Conservation (phyloP, 345 rosid genomes). For the Aethionema arabicum region DNA sequence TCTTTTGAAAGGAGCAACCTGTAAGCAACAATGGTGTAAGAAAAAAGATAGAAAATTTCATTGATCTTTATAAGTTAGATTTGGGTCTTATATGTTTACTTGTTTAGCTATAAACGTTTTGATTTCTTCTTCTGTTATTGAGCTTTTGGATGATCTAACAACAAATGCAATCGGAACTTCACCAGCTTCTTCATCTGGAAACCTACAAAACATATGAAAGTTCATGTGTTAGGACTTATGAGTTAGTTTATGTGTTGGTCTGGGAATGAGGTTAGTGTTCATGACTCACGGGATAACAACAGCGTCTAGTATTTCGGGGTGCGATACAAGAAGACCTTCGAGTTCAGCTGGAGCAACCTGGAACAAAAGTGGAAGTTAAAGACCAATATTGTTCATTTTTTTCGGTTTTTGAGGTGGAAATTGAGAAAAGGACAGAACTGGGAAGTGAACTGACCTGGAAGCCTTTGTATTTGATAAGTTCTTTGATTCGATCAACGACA, state of each 20-base stretch:
- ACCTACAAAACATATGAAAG: slow-evolving; percentile 39
- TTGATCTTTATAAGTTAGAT: background rate
- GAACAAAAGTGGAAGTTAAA: background rate
- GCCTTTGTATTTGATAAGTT: slow-evolving; percentile 90
- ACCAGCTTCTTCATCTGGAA: slow-evolving; percentile 91
- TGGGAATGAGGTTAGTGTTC: background rate
- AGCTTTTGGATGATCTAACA: slow-evolving; percentile 62
- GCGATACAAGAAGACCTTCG: slow-evolving; percentile 92
- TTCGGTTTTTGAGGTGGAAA: background rate
- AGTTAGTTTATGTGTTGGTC: background rate
- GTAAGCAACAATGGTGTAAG: background rate
- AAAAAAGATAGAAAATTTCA: background rate
- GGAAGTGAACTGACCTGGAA: slow-evolving; percentile 60
- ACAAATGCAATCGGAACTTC: slow-evolving; percentile 90
- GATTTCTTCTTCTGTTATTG: slow-evolving; percentile 64
- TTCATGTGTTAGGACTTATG: background rate
- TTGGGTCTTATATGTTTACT: slow-evolving; percentile 41
- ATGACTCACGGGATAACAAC: slow-evolving; percentile 88
- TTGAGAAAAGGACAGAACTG: slow-evolving; percentile 5
- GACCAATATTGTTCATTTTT: background rate
- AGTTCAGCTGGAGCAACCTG: slow-evolving; percentile 99
- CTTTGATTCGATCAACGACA: slow-evolving; percentile 88
- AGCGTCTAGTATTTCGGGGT: slow-evolving; percentile 78
- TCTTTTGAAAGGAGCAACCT: slow-evolving; percentile 91
- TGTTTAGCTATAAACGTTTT: slow-evolving; percentile 70